Evolutionary conservation across 179 eudicot genomes (phyloP).

Genomic region (Patellifolia procumbens): DNA sequence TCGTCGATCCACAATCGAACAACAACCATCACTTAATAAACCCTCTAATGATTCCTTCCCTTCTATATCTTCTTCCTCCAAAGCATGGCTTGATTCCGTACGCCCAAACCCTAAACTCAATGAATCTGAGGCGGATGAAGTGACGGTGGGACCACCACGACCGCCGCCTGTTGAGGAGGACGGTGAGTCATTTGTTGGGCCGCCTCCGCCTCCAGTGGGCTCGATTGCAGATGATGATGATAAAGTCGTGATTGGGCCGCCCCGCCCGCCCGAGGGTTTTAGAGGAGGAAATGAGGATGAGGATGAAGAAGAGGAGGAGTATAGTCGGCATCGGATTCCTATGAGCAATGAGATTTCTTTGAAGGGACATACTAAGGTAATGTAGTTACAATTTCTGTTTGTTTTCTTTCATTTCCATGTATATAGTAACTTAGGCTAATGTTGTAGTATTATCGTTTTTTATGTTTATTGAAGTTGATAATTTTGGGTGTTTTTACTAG

Average conservation of each 20-base stretch:
- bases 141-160: conserved; percentile 31
- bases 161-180: conserved; percentile 19
- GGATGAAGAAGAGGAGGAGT: conserved; percentile 59
- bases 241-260: conserved; percentile 23
- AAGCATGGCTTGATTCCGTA: conserved; percentile 51
- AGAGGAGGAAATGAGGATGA: conserved; percentile 43
- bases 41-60: conserved; percentile 31
- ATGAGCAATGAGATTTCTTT: conserved; percentile 86
- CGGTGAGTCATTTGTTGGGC: conserved; percentile 51
- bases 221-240: conserved; percentile 13
- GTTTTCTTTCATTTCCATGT: neutral
- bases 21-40: conserved; percentile 17
- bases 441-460: neutral
- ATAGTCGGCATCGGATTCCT: conserved; percentile 52
- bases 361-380: conserved; percentile 92
- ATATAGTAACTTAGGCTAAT: too few relatives aligned
- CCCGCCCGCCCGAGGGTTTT: conserved; percentile 21
- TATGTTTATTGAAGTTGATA: neutral
- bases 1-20: conserved; percentile 47
- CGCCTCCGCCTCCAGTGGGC: conserved; percentile 36
- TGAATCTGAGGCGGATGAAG: conserved; percentile 22
- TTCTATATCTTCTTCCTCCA: conserved; percentile 61
- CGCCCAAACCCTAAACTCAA: conserved; percentile 29
- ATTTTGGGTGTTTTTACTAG: neutral
- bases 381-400: neutral